Evolutionary conservation across 2,329 filamentous ascomycete species (phyloP), one percentile per base, ranked within the genome.

Genomic region (Hypoxylon sp.): DNA sequence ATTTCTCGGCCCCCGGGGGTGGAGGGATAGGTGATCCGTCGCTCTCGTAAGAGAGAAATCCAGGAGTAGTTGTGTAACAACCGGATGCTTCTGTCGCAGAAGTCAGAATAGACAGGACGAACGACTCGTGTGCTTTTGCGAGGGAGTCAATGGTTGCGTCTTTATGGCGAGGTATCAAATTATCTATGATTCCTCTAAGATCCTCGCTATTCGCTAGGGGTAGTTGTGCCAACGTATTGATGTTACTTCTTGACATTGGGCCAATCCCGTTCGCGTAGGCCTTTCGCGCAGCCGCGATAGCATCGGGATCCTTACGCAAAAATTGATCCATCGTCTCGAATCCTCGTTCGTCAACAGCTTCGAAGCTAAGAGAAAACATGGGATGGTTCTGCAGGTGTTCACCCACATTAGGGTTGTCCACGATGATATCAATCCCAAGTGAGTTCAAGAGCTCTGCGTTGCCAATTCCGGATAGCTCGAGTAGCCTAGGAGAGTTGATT

Each of bases 301-400:
- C 49, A 1, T 37, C 11, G 2, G 49, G 42, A 3, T 61, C 50
- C 25, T 61, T 33, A 3, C 56, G 50, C 1, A 42, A 5, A 20
- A 68, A 10, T 1, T 31, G 22, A 17, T 64, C 56, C 8, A 68
- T 11, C 2, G 44, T 60, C 6, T 62, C 44, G 14, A 56, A 48
- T 2, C 54, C 64, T 4, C 20, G 37, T 53, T 42, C 53, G 31
- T 27, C 25, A 27, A 22, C 25, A 13, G 33, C 31, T 25, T 66
- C 46, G 46, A 46, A 57, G 6, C 3, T 20, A 33, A 61, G 13
- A 2, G 10, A 25, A 2, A 2, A 7, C 8, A 61, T 17, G 14
- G 30, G 17, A 20, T 68, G 55, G 14, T 64, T 64, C 30, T 68
- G 56, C 3, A 64, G 33, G n/a, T 65, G 65, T 22, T 65, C 61